Conservation (phyloP, 2,329 filamentous ascomycete genomes). For the Dactylellina cionopaga region DNA sequence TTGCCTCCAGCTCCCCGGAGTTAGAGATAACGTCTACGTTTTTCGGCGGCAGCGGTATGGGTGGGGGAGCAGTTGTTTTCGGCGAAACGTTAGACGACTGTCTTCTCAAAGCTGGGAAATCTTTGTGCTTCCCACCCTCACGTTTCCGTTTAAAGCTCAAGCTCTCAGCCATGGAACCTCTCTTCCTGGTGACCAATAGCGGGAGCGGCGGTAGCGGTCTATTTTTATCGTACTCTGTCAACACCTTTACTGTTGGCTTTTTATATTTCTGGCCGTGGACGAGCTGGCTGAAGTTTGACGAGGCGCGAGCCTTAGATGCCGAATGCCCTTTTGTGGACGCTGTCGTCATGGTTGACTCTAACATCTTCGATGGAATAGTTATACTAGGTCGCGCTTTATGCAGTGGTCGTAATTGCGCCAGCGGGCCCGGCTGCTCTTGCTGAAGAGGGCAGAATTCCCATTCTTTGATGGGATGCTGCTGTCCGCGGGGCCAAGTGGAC, state of each 20-base stretch:
- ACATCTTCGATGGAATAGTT: neutral
- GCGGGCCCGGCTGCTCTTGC: constrained; percentile 12
- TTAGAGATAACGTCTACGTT: neutral
- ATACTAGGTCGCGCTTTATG: neutral
- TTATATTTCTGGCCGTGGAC: too few relatives aligned
- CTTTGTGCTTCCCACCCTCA: constrained; percentile 4
- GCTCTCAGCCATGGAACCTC: neutral
- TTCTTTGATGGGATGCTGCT: constrained; percentile 40
- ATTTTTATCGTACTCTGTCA: constrained; percentile 36
- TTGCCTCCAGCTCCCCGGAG: constrained; percentile 5
- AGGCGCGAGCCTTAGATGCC: neutral
- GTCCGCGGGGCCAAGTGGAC: constrained; percentile 40
- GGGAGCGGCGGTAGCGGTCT: constrained; percentile 39
- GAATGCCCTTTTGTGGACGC: too few relatives aligned
- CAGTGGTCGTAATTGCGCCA: neutral
- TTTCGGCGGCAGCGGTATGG: neutral
- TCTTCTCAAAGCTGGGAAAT: neutral
- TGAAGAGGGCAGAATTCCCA: constrained; percentile 48
- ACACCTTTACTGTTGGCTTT: too few relatives aligned
- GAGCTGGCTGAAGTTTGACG: too few relatives aligned
- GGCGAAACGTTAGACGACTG: neutral
- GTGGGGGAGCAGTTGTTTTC: neutral
- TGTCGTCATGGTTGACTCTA: neutral
- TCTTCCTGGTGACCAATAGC: constrained; percentile 2
- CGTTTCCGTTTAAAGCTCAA: constrained; percentile 27